These are phyloP conservation scores for Cyclotella atomus DNA, from an alignment of 108 stramenopile species.

Conservation along the genomic window DNA sequence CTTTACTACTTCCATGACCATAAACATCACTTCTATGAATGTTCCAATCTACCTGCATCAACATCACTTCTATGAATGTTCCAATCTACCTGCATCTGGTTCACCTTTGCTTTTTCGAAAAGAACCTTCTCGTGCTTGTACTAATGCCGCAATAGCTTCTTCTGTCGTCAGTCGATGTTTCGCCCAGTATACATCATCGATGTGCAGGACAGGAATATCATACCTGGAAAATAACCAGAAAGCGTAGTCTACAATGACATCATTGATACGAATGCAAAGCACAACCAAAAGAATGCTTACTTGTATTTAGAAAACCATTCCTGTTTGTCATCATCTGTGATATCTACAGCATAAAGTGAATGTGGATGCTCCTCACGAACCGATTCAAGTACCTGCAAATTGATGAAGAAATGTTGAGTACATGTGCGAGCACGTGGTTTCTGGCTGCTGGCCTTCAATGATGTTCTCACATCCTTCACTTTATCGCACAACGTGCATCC, in stretches of 20 bases:
- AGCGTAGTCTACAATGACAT: not conserved
- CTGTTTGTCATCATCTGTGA: slow-evolving; percentile 72
- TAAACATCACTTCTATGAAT: no score
- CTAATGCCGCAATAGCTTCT: slow-evolving; percentile 60
- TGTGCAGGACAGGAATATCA: slow-evolving; percentile 86
- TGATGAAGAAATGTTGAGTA: not conserved
- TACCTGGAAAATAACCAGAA: slow-evolving; percentile 31
- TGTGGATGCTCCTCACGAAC: slow-evolving; percentile 65
- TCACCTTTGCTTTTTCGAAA: slow-evolving; percentile 64
- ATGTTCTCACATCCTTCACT: slow-evolving; percentile 56
- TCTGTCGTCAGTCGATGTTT: slow-evolving; percentile 72
- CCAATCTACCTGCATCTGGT: slow-evolving; percentile 73
- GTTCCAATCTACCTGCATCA: not conserved
- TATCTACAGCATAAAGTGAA: slow-evolving; percentile 78
- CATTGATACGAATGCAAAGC: not conserved
- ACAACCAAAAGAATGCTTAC: slow-evolving; percentile 4
- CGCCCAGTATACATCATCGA: slow-evolving; percentile 76
- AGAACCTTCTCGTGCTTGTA: slow-evolving; percentile 45
- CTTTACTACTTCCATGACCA: no score
- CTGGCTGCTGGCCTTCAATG: no score
- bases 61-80: slow-evolving; percentile 29
- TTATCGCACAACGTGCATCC: slow-evolving; percentile 86
- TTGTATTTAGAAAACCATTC: slow-evolving; percentile 78
- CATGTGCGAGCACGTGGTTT: not conserved
- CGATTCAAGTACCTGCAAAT: slow-evolving; percentile 46